Conservation (phyloP, 2,329 filamentous ascomycete genomes). For the Scedosporium apiospermum region DNA sequence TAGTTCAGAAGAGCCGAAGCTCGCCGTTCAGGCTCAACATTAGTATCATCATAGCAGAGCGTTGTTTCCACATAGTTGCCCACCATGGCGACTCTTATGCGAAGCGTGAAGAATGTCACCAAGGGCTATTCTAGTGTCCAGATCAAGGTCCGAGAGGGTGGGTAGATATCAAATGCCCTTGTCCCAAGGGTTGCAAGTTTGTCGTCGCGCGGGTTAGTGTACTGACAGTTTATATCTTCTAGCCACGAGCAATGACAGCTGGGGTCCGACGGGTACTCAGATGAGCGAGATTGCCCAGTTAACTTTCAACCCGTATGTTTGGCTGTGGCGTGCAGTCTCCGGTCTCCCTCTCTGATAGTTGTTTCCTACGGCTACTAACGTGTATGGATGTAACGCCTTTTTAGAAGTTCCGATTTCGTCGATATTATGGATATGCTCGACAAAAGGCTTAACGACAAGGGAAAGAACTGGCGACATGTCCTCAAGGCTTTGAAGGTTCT, state of each 20-base stretch:
- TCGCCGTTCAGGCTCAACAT: not conserved
- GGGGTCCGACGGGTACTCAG: constrained; percentile 94
- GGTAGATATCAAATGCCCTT: constrained; percentile 22
- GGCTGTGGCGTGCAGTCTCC: not conserved
- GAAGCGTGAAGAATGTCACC: constrained; percentile 98
- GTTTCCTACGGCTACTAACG: not conserved
- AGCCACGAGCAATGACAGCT: constrained; percentile 98
- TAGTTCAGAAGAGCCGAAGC: not conserved
- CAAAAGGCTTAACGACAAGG: constrained; percentile 96
- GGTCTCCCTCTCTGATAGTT: not conserved
- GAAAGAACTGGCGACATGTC: constrained; percentile 98
- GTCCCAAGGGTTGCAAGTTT: constrained; percentile 10
- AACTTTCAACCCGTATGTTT: constrained; percentile 87
- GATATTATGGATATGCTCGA: constrained; percentile 99
- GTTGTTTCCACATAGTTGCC: constrained; percentile 12
- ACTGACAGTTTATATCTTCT: constrained; percentile 10
- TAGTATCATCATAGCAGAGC: not conserved
- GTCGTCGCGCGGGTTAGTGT: not conserved
- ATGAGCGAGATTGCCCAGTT: constrained; percentile 98
- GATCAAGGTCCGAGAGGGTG: constrained; percentile 97
- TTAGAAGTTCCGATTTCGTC: constrained; percentile 90
- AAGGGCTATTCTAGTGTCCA: constrained; percentile 96
- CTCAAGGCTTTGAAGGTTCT: constrained; percentile 95
- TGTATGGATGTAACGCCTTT: not conserved
- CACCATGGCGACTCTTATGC: constrained; percentile 90